A percentile compares a stretch with the other conserved stretches of the same genome.
Evolutionary conservation across 2,329 filamentous ascomycete species (phyloP).

Genomic region (Parastagonospora avenae): DNA sequence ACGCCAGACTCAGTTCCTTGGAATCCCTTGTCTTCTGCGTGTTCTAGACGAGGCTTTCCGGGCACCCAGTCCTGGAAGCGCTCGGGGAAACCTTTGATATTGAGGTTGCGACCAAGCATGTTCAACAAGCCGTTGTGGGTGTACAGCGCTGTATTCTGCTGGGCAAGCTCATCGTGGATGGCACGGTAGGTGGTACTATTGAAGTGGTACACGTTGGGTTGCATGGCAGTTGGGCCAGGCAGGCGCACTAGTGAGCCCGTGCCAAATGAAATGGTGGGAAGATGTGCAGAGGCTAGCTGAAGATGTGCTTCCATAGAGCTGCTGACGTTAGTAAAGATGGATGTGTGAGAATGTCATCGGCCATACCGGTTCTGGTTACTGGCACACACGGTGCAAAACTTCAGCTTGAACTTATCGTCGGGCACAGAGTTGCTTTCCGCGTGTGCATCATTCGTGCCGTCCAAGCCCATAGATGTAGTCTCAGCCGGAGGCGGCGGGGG

Average conservation of each 20-base stretch:
- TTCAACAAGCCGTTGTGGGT: conserved; percentile 90
- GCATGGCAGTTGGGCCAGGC: conserved; percentile 85
- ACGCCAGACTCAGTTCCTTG: conserved; percentile 84
- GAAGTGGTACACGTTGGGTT: conserved; percentile 98
- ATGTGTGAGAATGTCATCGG: neutral
- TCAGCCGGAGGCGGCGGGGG: conserved; percentile 51
- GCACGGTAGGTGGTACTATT: conserved; percentile 94
- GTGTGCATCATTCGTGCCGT: conserved; percentile 36
- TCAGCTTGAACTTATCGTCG: conserved; percentile 77
- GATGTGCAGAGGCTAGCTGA: conserved; percentile 78
- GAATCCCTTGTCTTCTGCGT: conserved; percentile 73
- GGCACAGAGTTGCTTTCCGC: conserved; percentile 30
- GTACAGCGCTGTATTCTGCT: conserved; percentile 87
- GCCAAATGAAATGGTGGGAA: conserved; percentile 97
- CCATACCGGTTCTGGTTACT: conserved; percentile 93
- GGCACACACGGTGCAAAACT: conserved; percentile 98
- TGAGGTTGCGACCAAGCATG: conserved; percentile 91
- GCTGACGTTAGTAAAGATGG: conserved; percentile 18
- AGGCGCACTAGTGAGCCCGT: conserved; percentile 93
- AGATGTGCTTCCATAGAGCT: conserved; percentile 99
- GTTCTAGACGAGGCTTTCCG: conserved; percentile 78
- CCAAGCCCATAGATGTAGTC: conserved; percentile 38
- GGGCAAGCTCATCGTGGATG: conserved; percentile 89
- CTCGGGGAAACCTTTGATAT: conserved; percentile 93
- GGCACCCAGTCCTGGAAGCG: conserved; percentile 97